Percentiles rank a stretch among this genome's conserved stretches.
Conservation (phyloP, 805 yeast species). For the Metschnikowia matae region DNA sequence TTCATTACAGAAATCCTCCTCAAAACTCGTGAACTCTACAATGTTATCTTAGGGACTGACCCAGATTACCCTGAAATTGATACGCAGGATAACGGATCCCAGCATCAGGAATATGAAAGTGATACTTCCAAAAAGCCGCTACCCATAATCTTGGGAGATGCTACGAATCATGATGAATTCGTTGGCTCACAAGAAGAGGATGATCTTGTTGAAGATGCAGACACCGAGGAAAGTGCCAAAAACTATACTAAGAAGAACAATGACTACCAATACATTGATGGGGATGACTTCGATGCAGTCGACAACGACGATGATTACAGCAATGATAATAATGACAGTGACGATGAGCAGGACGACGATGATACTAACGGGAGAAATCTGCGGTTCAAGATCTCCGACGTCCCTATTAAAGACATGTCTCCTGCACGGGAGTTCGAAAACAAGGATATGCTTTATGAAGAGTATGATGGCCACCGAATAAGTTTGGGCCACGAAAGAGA, state of each 20-base stretch:
- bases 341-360: conserved; percentile 21
- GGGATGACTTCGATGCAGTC: neutral
- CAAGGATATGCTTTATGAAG: conserved; percentile 22
- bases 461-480: conserved; percentile 21
- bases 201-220: neutral
- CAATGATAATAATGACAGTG: conserved; percentile 15
- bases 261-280: conserved; percentile 2
- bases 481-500: conserved; percentile 24
- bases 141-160: conserved; percentile 34
- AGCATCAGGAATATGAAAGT: conserved; percentile 17
- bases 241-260: conserved; percentile 1
- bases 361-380: conserved; percentile 9
- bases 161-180: conserved; percentile 31
- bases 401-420: conserved; percentile 29
- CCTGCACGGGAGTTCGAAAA: conserved; percentile 22
- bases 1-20: conserved; percentile 47
- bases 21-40: conserved; percentile 52
- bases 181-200: conserved; percentile 20
- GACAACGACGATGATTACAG: conserved; percentile 5
- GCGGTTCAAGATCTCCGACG: conserved; percentile 16
- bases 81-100: conserved; percentile 5
- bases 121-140: conserved; percentile 16
- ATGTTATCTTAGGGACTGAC: conserved; percentile 52
- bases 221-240: neutral
- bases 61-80: conserved; percentile 14